Evolutionary conservation across 2,329 filamentous ascomycete species (phyloP).

Genomic region (Penicillium sp.): DNA sequence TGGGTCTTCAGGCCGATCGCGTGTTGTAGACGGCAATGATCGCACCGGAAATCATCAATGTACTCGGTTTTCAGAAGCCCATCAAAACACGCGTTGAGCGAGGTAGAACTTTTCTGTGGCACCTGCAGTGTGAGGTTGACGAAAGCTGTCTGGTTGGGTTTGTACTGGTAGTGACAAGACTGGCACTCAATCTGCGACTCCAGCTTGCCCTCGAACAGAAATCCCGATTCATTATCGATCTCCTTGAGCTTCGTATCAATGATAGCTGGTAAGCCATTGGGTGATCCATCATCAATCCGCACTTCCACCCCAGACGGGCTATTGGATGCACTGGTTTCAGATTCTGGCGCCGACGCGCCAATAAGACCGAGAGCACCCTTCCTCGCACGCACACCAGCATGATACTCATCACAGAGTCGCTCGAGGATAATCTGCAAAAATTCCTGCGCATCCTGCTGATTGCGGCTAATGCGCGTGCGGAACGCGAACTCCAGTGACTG

Average conservation of each 20-base stretch:
- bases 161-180: constrained; percentile 86
- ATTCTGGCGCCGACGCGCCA: constrained; percentile 7
- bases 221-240: constrained; percentile 55
- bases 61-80: constrained; percentile 91
- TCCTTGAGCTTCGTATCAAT: constrained; percentile 40
- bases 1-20: constrained; percentile 65
- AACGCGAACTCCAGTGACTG: constrained; percentile 81
- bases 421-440: constrained; percentile 94
- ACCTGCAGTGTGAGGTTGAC: constrained; percentile 91
- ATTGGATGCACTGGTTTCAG: constrained; percentile 16
- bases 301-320: constrained; percentile 34
- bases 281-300: constrained; percentile 37
- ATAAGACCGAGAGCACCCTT: constrained; percentile 34
- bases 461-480: constrained; percentile 83
- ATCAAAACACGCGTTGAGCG: constrained; percentile 86
- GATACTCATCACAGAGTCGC: constrained; percentile 88
- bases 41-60: constrained; percentile 96
- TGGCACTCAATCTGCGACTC: constrained; percentile 96
- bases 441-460: constrained; percentile 97
- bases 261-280: constrained; percentile 34
- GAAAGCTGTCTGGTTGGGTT: constrained; percentile 78
- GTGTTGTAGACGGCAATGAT: constrained; percentile 84
- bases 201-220: constrained; percentile 87
- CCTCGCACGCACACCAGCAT: constrained; percentile 76
- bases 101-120: constrained; percentile 76